Percentiles rank a stretch among this genome's conserved stretches.
Evolutionary conservation across 352 stramenopile genomes (phyloP).

Genomic region (Globisporangium ultimum): DNA sequence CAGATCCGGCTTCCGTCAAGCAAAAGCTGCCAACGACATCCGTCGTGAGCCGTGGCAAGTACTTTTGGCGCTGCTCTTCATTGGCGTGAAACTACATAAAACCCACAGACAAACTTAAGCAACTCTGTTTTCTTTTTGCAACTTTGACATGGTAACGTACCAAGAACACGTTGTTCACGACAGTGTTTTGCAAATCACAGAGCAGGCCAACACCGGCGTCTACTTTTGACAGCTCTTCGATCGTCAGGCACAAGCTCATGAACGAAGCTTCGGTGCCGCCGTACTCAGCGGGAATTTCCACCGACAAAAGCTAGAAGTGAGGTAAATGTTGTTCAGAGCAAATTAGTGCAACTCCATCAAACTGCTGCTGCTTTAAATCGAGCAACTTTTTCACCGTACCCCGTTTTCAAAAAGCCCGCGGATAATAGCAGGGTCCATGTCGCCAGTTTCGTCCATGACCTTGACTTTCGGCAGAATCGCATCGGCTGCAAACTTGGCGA

Average conservation of each 20-base stretch:
- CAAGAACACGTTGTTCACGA: conserved; percentile 94
- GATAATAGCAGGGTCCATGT: conserved; percentile 88
- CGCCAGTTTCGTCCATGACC: conserved; percentile 90
- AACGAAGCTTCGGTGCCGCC: conserved; percentile 92
- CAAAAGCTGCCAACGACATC: conserved; percentile 93
- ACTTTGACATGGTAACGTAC: conserved; percentile 17
- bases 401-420: conserved; percentile 90
- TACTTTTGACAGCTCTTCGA: conserved; percentile 94
- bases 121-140: neutral
- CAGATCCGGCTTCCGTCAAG: conserved; percentile 90
- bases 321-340: too few relatives aligned
- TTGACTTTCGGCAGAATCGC: conserved; percentile 83
- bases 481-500: conserved; percentile 83
- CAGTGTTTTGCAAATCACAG: conserved; percentile 93
- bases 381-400: conserved; percentile 17
- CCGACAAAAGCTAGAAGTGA: conserved; percentile 79
- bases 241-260: conserved; percentile 91
- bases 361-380: too few relatives aligned
- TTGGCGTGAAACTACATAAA: conserved; percentile 43
- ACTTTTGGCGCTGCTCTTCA: conserved; percentile 77
- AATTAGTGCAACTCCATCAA: too few relatives aligned
- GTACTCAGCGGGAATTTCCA: conserved; percentile 93
- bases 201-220: conserved; percentile 94
- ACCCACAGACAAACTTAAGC: neutral
- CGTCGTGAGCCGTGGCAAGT: conserved; percentile 64